Evolutionary conservation across 305 asterid genomes (phyloP).

Genomic region (Monarda citriodora): DNA sequence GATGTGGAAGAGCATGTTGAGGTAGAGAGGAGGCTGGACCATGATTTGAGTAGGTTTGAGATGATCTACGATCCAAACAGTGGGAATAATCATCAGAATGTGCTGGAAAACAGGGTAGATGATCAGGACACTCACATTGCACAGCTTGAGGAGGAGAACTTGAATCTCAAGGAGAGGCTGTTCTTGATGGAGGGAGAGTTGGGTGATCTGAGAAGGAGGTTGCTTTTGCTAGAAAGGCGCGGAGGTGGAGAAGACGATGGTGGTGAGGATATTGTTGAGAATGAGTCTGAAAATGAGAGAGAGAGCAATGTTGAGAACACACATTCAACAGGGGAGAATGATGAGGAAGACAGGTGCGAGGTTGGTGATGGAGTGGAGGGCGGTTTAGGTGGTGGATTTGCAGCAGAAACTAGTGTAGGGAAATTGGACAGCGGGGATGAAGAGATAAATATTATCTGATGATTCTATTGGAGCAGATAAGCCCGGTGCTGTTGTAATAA

Average conservation of each 20-base stretch:
- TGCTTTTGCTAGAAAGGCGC: constrained; percentile 65
- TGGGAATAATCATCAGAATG: constrained; percentile 39
- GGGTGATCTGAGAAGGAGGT: constrained; percentile 76
- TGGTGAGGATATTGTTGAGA: constrained; percentile 62
- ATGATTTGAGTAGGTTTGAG: constrained; percentile 90
- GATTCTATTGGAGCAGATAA: constrained; percentile 1
- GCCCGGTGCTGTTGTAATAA: constrained; percentile 2
- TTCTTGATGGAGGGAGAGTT: constrained; percentile 89
- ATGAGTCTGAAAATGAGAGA: constrained; percentile 29
- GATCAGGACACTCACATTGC: constrained; percentile 88
- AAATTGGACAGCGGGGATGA: constrained; percentile 14
- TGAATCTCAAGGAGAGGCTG: constrained; percentile 83
- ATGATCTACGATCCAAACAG: constrained; percentile 73
- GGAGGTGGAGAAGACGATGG: constrained; percentile 41
- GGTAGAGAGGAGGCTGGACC: constrained; percentile 90
- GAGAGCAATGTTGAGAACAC: constrained; percentile 60
- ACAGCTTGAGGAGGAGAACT: constrained; percentile 80
- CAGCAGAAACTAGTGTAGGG: constrained; percentile 14
- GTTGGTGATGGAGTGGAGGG: background rate
- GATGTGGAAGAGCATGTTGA: constrained; percentile 96
- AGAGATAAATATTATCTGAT: constrained; percentile 15
- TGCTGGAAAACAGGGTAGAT: constrained; percentile 84
- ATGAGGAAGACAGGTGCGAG: background rate
- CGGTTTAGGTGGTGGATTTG: constrained; percentile 15
- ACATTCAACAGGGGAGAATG: constrained; percentile 52